Evolutionary conservation across 1,284 basidiomycete genomes (phyloP).

Genomic region (Cryptococcus hybrid): DNA sequence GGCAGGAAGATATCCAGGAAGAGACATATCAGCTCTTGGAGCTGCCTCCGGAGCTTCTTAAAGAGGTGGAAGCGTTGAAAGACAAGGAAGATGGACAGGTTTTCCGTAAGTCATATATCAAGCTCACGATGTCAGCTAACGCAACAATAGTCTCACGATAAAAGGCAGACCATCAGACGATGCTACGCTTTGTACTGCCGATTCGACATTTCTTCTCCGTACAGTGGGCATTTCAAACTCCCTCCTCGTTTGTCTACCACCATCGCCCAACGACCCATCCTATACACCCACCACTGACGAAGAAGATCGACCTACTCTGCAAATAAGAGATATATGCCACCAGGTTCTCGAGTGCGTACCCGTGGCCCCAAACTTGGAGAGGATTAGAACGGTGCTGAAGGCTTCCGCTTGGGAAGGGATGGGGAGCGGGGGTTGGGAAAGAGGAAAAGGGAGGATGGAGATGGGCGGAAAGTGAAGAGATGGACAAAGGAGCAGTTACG

Average conservation of each 20-base stretch:
- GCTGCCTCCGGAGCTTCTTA: conserved; percentile 46
- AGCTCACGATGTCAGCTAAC: background rate
- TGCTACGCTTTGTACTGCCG: conserved; percentile 77
- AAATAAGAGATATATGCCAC: conserved; percentile 55
- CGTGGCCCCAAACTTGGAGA: conserved; percentile 67
- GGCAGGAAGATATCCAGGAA: conserved; percentile 9
- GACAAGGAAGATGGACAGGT: background rate
- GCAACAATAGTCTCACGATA: conserved; percentile 62
- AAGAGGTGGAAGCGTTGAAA: conserved; percentile 35
- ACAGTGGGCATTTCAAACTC: conserved; percentile 83
- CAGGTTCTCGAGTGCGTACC: conserved; percentile 76
- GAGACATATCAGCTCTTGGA: conserved; percentile 49
- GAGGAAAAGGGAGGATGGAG: conserved; percentile 14
- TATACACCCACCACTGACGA: background rate
- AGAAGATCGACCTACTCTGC: conserved; percentile 19
- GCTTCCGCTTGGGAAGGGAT: conserved; percentile 63
- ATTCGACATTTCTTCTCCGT: conserved; percentile 74
- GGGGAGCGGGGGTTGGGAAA: conserved; percentile 48
- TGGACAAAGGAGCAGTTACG: conserved; percentile 55
- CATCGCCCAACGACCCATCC: conserved; percentile 19
- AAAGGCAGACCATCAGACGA: conserved; percentile 78
- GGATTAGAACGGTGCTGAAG: conserved; percentile 61
- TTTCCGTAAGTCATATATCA: conserved; percentile 31
- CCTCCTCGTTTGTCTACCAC: conserved; percentile 66
- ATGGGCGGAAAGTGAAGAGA: conserved; percentile 22